Base-by-base conservation (phyloP, 495 filamentous ascomycete genomes). In the Parathielavia hyrcaniae region DNA sequence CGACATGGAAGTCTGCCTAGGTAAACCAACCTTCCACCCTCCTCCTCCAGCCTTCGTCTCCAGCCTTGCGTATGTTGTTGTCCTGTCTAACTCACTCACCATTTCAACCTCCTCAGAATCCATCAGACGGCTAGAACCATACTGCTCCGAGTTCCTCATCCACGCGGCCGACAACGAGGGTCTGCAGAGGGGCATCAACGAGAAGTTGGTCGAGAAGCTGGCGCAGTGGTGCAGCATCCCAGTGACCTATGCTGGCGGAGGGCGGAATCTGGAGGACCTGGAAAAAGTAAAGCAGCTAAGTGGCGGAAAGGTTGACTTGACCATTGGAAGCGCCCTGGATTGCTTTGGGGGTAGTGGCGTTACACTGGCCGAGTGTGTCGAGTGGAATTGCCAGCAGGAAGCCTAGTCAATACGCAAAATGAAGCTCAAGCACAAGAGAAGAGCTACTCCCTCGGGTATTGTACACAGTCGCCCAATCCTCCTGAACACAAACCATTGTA, bases 111-210 rank as follows among this genome's bases (percentile, higher is more conserved):
- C 8, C 52, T 13, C 11, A 95, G 91, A 86, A 69, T 86, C 85
- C 3, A 95, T 98, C 52, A 78, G 79, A 17, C 68, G 82, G 13
- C 77, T 97, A 10, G 91, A 96, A 65, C 87, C 86, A 12, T 92
- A 90, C 69, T 97, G 93, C 75, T 89, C 87, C 43, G 95, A 98
- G 66, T 97, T 98, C 70, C 77, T 98, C 49, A 89, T 98, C 64
- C 95, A 98, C 65, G 93, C 93, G n/a, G 93, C 95, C n/a, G 93
- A 98, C 68, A 90, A 92, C 54, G 93, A 97, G 68, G 93, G 93
- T 10, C 75, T 97, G 48, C 95, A 97, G 68, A 77, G 78, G 50
- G 93, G 93, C 30, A 86, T 98, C 50, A 95, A 98, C 63, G 86
- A 92, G 64, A 79, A 86, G 50, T 75, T 98, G 2, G 91, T 98